Evolutionary conservation across 192 early-diverging fungal genomes (phyloP), one percentile per base, ranked within the genome.

Genomic region (Podila epicladia): DNA sequence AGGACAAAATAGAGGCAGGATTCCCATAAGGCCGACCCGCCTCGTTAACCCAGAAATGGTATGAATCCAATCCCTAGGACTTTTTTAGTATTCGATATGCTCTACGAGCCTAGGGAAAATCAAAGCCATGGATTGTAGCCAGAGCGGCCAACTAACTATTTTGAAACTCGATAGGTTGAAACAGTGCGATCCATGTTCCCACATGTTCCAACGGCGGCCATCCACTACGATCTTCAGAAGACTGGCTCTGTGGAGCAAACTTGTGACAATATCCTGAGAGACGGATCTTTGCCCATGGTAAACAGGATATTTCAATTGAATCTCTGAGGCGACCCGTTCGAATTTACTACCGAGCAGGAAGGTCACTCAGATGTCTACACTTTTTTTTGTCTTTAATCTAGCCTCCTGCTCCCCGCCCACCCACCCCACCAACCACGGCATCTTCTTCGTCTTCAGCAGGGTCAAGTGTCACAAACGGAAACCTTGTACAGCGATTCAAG

Each of bases 231-330:
- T 73, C 85, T 96, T 24, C 88, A 92, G 65, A 91, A 91, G 35
- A 95, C 94, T 17, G 94, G 95, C n/a, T 94, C 92, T 13, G 93
- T 94, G 24, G 92, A 93, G 58, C 85, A 89, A 60, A 95, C 94
- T 22, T 92, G 91, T 63, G 94, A 96, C 67, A 94, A 94, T 75
- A 92, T 93, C 55, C 83, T 95, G 33, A 87, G 89, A 33, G 87
- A 94, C 35, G 83, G 85, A 12, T 53, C 67, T 7, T 74, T 91
- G 31, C 88, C 89, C 29, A 72, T 90, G 87, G 89, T 90, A 87
- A 61, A 38, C 38, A 61, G 58, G 66, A 70, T 11, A 66, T 12
- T 55, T 55, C n/a, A 55, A 26, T 6, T 6, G n/a, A 4, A 19
- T 9, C 35, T 9, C 35, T 37, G 35, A 26, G 17, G 17, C 20